Evolutionary conservation across 2,329 filamentous ascomycete genomes (phyloP).

Genomic region (Stagonosporopsis chrysanthemi): DNA sequence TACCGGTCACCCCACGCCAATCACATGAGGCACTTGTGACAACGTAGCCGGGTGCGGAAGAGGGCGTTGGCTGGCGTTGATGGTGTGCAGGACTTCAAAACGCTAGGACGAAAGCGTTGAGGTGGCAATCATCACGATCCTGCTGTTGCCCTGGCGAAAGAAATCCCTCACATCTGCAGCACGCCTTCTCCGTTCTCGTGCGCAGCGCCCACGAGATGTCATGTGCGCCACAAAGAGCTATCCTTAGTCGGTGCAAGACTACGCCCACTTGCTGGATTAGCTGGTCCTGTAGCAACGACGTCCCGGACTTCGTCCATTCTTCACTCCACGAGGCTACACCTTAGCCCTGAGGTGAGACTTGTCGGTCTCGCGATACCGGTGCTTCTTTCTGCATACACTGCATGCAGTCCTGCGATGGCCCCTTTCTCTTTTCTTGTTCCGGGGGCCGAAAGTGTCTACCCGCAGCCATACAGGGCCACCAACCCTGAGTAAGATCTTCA

Average conservation of each 20-base stretch:
- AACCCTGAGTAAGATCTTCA: conserved; percentile 1
- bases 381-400: background rate
- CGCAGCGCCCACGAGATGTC: conserved; percentile 20
- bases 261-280: conserved; percentile 1
- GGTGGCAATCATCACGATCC: conserved; percentile 20
- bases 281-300: background rate
- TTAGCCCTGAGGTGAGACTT: background rate
- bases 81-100: conserved; percentile 6
- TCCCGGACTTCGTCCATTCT: background rate
- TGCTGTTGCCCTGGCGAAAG: conserved; percentile 16
- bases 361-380: conserved; percentile 9
- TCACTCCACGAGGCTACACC: background rate
- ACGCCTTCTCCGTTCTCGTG: conserved; percentile 22
- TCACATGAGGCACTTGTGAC: conserved; percentile 24
- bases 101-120: conserved; percentile 3
- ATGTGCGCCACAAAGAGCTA: conserved; percentile 15
- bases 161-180: conserved; percentile 23
- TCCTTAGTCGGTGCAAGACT: conserved; percentile 1
- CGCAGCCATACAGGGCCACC: background rate
- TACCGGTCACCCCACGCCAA: conserved; percentile 13
- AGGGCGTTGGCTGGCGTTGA: conserved; percentile 27
- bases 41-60: conserved; percentile 14
- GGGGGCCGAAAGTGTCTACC: conserved; percentile 1
- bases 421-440: conserved; percentile 8
- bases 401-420: background rate